A percentile compares a stretch with the other conserved stretches of the same genome.
Conservation (phyloP, 2,329 filamentous ascomycete species). For the Nannizzia gypsea region DNA sequence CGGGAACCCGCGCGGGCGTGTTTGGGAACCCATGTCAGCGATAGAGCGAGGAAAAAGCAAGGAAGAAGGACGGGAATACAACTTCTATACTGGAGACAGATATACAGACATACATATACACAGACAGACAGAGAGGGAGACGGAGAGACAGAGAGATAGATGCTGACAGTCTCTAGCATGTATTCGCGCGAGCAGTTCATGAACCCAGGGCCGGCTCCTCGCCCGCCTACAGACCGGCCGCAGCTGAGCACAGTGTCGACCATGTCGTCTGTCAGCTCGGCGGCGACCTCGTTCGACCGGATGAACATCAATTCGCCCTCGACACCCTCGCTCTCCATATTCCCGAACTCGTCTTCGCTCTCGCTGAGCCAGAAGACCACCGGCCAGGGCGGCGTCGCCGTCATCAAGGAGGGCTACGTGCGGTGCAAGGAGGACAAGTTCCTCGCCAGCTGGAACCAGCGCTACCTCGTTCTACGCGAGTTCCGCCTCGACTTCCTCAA, state of each 20-base stretch:
- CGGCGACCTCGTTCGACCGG: slow-evolving; percentile 53
- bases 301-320: slow-evolving; percentile 59
- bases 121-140: no score
- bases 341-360: slow-evolving; percentile 60
- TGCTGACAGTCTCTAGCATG: slow-evolving; percentile 40
- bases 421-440: slow-evolving; percentile 66
- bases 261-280: slow-evolving; percentile 61
- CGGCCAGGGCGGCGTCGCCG: slow-evolving; percentile 54
- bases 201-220: slow-evolving; percentile 90
- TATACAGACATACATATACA: no score
- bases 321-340: slow-evolving; percentile 45
- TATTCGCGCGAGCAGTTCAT: slow-evolving; percentile 65
- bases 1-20: not conserved
- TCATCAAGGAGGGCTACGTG: slow-evolving; percentile 55
- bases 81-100: no score
- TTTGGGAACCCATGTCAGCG: not conserved
- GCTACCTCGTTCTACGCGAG: slow-evolving; percentile 83
- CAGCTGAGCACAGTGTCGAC: slow-evolving; percentile 67
- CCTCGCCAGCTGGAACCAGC: slow-evolving; percentile 77
- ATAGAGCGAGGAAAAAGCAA: not conserved
- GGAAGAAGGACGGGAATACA: not conserved
- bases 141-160: no score
- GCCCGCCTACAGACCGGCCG: slow-evolving; percentile 73
- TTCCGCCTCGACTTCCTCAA: slow-evolving; percentile 93
- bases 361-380: slow-evolving; percentile 52